Evolutionary conservation across 805 yeast genomes (phyloP).

Genomic region (Pichia gijzeniarum): DNA sequence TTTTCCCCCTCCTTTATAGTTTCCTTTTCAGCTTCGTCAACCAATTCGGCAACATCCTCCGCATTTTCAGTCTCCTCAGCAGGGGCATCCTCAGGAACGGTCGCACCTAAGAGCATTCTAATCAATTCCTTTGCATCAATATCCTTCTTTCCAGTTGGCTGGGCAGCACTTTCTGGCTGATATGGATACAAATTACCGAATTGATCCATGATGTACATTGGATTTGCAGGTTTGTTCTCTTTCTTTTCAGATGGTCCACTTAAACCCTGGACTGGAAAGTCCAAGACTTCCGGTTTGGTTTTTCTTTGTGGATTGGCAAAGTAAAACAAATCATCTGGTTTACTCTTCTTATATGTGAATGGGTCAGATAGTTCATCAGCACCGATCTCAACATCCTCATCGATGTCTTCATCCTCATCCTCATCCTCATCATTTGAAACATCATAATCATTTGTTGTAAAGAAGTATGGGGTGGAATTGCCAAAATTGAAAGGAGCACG

Average conservation of each 20-base stretch:
- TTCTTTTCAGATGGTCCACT: neutral
- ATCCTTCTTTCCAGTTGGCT: constrained; percentile 1
- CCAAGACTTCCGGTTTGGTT: neutral
- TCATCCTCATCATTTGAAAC: neutral
- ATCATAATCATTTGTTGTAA: neutral
- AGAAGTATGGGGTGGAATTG: too few relatives aligned
- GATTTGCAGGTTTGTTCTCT: constrained; percentile 5
- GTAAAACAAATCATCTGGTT: neutral
- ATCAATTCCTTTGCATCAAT: constrained; percentile 10
- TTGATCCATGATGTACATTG: constrained; percentile 11
- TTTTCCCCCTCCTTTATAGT: neutral
- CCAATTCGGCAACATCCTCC: neutral
- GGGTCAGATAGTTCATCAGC: neutral
- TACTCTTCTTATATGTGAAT: too few relatives aligned
- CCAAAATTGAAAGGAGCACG: too few relatives aligned
- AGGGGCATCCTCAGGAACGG: neutral
- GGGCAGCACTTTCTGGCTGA: neutral
- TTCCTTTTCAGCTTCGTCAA: neutral
- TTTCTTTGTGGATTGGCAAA: constrained; percentile 1
- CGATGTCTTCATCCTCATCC: neutral
- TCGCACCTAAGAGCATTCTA: constrained; percentile 7
- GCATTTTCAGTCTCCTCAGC: neutral
- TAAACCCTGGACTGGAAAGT: neutral
- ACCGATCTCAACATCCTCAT: neutral
- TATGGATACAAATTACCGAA: constrained; percentile 12